Conservation (phyloP, 495 filamentous ascomycete species). For the Neurospora tetraspora region DNA sequence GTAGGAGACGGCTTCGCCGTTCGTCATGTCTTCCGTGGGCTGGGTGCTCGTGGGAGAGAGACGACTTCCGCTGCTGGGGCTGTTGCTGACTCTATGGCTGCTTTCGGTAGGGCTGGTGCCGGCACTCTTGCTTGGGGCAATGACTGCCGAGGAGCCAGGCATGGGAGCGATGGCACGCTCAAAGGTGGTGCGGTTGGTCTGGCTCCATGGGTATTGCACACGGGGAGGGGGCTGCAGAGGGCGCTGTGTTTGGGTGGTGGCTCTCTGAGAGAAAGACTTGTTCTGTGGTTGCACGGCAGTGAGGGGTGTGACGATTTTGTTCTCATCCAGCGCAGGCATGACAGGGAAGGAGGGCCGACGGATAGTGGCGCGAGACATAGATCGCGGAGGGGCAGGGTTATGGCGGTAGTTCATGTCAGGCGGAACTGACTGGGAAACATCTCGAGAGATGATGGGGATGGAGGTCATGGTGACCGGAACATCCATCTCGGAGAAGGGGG, state of each 20-base stretch:
- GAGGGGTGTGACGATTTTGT: slow-evolving; percentile 23
- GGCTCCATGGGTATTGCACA: slow-evolving; percentile 39
- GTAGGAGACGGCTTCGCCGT: slow-evolving; percentile 46
- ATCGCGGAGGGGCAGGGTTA: slow-evolving; percentile 30
- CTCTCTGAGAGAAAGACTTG: slow-evolving; percentile 25
- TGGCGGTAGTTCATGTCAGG: slow-evolving; percentile 75
- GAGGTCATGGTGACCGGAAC: slow-evolving; percentile 72
- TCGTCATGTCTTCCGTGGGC: slow-evolving; percentile 25
- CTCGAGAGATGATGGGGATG: slow-evolving; percentile 56
- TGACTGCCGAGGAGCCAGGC: slow-evolving; percentile 13
- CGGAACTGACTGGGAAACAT: slow-evolving; percentile 78
- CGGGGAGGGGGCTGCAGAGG: slow-evolving; percentile 36
- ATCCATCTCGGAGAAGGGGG: slow-evolving; percentile 83
- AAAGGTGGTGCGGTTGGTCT: slow-evolving; percentile 25
- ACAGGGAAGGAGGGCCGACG: slow-evolving; percentile 48
- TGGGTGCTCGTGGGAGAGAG: slow-evolving; percentile 17
- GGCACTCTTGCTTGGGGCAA: slow-evolving; percentile 2
- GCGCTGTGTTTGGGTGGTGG: slow-evolving; percentile 18
- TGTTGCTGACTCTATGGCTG: slow-evolving; percentile 3
- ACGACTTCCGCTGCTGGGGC: slow-evolving; percentile 45
- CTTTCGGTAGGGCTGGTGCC: slow-evolving; percentile 33
- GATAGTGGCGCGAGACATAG: slow-evolving; percentile 43
- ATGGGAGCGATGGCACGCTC: slow-evolving; percentile 27
- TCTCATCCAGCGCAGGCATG: slow-evolving; percentile 48
- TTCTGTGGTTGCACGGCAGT: slow-evolving; percentile 13